Evolutionary conservation across 2,329 filamentous ascomycete species (phyloP), one percentile per base, ranked within the genome.

Genomic region (Seiridium cupressi): DNA sequence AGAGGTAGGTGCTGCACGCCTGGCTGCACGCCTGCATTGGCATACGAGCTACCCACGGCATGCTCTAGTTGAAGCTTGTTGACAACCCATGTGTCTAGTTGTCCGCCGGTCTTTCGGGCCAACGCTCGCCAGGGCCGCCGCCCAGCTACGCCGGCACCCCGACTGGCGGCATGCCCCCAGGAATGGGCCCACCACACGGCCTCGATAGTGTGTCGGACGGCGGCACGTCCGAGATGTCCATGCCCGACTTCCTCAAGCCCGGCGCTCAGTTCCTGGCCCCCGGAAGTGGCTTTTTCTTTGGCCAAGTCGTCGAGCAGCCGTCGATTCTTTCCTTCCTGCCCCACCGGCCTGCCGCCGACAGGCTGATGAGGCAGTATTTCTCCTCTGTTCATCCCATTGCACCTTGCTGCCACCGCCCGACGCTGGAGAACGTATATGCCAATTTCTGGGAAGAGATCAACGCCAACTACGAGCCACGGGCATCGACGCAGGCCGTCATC

Each of bases 261-360:
- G 84, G 87, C 2, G 79, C 80, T 7, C 81, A 88, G 46, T 92
- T 89, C 66, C 86, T 92, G 49, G 83, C 87, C 3, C 89, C 89
- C 1, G 82, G 85, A 4, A 87, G 87, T 35, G 85, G 84, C 55
- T 86, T 90, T 69, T 85, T 90, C 69, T 90, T 91, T 62, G 82
- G 84, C 64, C 70, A 84, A 70, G 61, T 80, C 63, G 64, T 76
- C 66, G 69, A 80, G 68, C 72, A 79, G 63, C 77, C 79, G 8
- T 79, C 80, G 1, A 71, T 91, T 6, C 76, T 87, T 56, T 80
- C 85, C 36, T 85, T 88, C 63, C 74, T 92, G 6, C 89, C 89
- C 0, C 77, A 82, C 3, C 80, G 80, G 60, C 70, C 74, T 9
- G 78, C 83, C 3, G 85, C 86, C 3, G 85, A 91, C 70, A 79